A percentile compares a stretch with the other conserved stretches of the same genome.
Conservation (phyloP, 2,329 filamentous ascomycete species). For the Calycina marina region DNA sequence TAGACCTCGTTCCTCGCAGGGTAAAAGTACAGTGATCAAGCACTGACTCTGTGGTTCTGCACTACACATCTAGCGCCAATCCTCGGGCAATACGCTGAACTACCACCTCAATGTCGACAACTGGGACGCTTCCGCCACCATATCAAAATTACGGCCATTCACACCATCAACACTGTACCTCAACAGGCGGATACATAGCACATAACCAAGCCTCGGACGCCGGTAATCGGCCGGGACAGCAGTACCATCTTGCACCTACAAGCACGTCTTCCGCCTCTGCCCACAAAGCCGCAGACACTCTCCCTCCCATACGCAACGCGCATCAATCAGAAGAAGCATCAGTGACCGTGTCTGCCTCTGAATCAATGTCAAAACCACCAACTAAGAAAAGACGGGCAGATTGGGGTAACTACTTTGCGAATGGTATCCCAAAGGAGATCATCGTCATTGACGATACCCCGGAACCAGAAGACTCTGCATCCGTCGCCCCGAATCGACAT, state of each 20-base stretch:
- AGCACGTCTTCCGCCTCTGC: too few relatives aligned
- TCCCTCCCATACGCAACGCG: too few relatives aligned
- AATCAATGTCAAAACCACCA: slow-evolving; percentile 19
- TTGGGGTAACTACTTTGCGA: slow-evolving; percentile 71
- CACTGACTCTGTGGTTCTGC: too few relatives aligned
- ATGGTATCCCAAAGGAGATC: slow-evolving; percentile 70
- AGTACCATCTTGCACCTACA: slow-evolving; percentile 19
- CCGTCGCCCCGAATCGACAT: slow-evolving; percentile 26
- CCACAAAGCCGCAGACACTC: too few relatives aligned
- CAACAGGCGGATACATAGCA: slow-evolving; percentile 35
- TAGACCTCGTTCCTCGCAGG: too few relatives aligned
- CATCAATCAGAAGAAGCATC: slow-evolving; percentile 16
- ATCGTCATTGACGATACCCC: slow-evolving; percentile 69
- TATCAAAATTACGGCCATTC: slow-evolving; percentile 50
- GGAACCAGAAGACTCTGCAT: slow-evolving; percentile 25
- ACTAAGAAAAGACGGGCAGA: slow-evolving; percentile 43
- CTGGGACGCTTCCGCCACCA: slow-evolving; percentile 58
- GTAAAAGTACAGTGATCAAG: too few relatives aligned
- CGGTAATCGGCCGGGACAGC: slow-evolving; percentile 18
- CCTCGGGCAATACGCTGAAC: too few relatives aligned
- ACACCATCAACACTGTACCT: slow-evolving; percentile 38
- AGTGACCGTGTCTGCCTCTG: slow-evolving; percentile 24
- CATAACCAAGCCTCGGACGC: slow-evolving; percentile 27
- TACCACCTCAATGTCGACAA: slow-evolving; percentile 56
- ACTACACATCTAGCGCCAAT: too few relatives aligned